phyloP scores from a whole-genome alignment of 805 yeast genomes.

The Priceomyces melissophilus region DNA sequence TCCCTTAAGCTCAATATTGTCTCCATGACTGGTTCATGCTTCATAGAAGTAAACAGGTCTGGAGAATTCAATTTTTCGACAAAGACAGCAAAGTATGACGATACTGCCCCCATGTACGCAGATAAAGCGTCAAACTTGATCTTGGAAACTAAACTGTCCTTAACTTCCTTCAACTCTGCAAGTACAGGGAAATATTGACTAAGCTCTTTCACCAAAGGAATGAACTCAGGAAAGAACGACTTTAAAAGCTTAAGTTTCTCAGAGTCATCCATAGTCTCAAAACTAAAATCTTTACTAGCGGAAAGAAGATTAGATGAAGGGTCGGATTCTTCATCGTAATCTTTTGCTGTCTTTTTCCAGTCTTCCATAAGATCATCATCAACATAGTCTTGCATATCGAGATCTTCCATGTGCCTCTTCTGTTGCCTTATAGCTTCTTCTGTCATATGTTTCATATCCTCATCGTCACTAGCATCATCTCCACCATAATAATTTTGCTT shows the following conservation, averaged over 20 bases:
- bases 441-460: slow-evolving; percentile 72
- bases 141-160: slow-evolving; percentile 31
- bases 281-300: slow-evolving; percentile 34
- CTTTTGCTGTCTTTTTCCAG: slow-evolving; percentile 62
- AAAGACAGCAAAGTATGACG: slow-evolving; percentile 76
- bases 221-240: slow-evolving; percentile 76
- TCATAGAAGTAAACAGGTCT: slow-evolving; percentile 57
- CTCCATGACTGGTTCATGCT: slow-evolving; percentile 89
- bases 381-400: slow-evolving; percentile 56
- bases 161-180: slow-evolving; percentile 7
- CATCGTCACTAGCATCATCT: slow-evolving; percentile 71
- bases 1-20: slow-evolving; percentile 77
- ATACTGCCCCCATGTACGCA: slow-evolving; percentile 73
- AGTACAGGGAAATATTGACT: slow-evolving; percentile 17
- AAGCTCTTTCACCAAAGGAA: slow-evolving; percentile 70
- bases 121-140: slow-evolving; percentile 69
- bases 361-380: slow-evolving; percentile 79
- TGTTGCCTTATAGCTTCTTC: slow-evolving; percentile 87
- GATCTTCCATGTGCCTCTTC: slow-evolving; percentile 64
- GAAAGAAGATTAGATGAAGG: slow-evolving; percentile 22
- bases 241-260: slow-evolving; percentile 54
- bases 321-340: slow-evolving; percentile 28
- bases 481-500: slow-evolving; percentile 53
- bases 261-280: slow-evolving; percentile 42
- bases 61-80: slow-evolving; percentile 51